Evolutionary conservation across 768 basidiomycete genomes (phyloP), one percentile per base, ranked within the genome.

Genomic region (Leccinum boreale): DNA sequence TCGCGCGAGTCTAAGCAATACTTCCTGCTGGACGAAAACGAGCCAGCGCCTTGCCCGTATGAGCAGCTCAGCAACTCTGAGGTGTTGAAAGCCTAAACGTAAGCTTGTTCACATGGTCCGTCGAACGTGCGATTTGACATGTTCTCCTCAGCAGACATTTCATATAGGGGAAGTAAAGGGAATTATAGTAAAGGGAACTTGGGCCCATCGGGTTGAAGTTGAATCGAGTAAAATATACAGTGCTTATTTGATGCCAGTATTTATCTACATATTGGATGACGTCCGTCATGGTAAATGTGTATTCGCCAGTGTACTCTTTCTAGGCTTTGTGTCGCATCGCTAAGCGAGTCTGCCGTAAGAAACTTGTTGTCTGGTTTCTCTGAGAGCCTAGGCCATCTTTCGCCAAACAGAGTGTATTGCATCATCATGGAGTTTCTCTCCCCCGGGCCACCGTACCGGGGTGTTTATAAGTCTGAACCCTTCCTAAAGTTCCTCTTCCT

Each of bases 1-100:
- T 66, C 65, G 9, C 64, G 65, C 36, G 65, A 66, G 62, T 56
- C 62, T 19, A 54, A 54, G 48, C 65, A 66, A 28, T 66, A 66
- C 54, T 66, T 66, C n/a, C 42, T 66, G 28, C 21, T 65, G 39
- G 65, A 66, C 42, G 65, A 66, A 23, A 66, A 60, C 35, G 54
- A 63, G n/a, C 62, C 65, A 4, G 62, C 65, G 0, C 11, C 58
- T 4, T 66, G 65, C 23, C 65, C 65, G 9, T 66, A 63, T 9
- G 62, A 63, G 2, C 45, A 28, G 31, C 33, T 66, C 5, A 52
- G 39, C 24, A 10, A 49, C 5, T 56, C 65, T 2, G 39, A 56
- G 23, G 31, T n/a, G 9, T 5, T 52, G n/a, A 50, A 55, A 46
- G 49, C 31, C 17, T 66, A 53, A 56, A 48, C 15, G 44, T 33